Percentiles rank a stretch among this genome's conserved stretches.
Conservation (phyloP, 805 yeast species). For the Huiozyma sinensis region DNA sequence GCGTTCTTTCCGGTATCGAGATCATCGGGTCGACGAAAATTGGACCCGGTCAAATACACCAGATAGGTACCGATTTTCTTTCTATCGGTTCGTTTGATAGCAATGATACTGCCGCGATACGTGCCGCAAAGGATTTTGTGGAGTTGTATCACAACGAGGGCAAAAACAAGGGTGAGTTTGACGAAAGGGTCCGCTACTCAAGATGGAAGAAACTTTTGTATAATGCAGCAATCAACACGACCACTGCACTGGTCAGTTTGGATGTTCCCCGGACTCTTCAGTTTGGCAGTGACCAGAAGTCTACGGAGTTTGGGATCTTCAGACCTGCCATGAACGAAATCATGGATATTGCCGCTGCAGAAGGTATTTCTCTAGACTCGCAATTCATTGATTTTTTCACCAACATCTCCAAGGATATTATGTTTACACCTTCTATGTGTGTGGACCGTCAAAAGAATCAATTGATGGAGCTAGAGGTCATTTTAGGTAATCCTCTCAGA, state of each 20-base stretch:
- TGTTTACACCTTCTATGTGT: conserved; percentile 60
- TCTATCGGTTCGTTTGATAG: conserved; percentile 42
- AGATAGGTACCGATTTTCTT: conserved; percentile 41
- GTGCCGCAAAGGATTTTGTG: conserved; percentile 31
- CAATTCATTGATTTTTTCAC: conserved; percentile 37
- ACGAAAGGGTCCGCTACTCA: conserved; percentile 36
- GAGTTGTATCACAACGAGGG: conserved; percentile 35
- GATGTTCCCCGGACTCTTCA: conserved; percentile 44
- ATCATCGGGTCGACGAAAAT: conserved; percentile 49
- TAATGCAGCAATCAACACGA: conserved; percentile 54
- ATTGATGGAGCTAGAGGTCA: conserved; percentile 58
- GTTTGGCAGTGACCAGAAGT: conserved; percentile 30
- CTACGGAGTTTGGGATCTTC: conserved; percentile 25
- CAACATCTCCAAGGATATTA: conserved; percentile 41
- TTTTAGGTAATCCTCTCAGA: conserved; percentile 54
- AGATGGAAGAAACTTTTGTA: conserved; percentile 59
- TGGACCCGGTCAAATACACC: conserved; percentile 36
- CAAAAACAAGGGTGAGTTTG: conserved; percentile 31
- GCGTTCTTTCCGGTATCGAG: conserved; percentile 49
- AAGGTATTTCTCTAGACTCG: conserved; percentile 42
- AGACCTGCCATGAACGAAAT: conserved; percentile 59
- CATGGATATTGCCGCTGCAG: conserved; percentile 48
- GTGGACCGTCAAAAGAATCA: conserved; percentile 53
- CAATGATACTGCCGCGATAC: conserved; percentile 22
- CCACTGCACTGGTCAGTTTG: conserved; percentile 44